Evolutionary conservation across 495 filamentous ascomycete genomes (phyloP).

Genomic region (Jackrogersella minutella): DNA sequence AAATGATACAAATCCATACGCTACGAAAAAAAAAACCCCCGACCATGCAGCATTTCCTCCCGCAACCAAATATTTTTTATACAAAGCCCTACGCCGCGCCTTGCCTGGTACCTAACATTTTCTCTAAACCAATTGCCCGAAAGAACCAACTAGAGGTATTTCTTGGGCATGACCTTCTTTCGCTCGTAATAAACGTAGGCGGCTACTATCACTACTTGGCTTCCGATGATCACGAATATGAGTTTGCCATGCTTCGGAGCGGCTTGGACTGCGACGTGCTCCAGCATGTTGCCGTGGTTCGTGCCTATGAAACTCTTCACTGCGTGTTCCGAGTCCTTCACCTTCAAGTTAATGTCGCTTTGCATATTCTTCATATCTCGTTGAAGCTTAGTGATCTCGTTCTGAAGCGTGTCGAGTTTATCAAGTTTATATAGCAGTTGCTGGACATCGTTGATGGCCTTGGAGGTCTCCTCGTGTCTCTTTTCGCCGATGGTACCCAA

Average conservation of each 20-base stretch:
- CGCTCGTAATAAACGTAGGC: slow-evolving; percentile 85
- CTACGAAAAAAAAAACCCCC: slow-evolving; percentile 3
- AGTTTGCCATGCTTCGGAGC: slow-evolving; percentile 75
- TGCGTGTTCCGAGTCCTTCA: slow-evolving; percentile 76
- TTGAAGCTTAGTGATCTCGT: slow-evolving; percentile 68
- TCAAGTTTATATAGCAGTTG: slow-evolving; percentile 50
- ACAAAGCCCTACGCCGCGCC: slow-evolving; percentile 25
- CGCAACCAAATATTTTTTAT: slow-evolving; percentile 39
- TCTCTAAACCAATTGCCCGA: not conserved
- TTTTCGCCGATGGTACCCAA: slow-evolving; percentile 61
- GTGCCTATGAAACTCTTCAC: slow-evolving; percentile 76
- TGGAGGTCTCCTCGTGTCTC: slow-evolving; percentile 64
- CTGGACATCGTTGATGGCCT: slow-evolving; percentile 51
- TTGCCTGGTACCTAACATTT: not conserved
- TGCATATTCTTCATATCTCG: slow-evolving; percentile 67
- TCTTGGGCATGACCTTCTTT: slow-evolving; percentile 83
- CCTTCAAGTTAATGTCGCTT: slow-evolving; percentile 50
- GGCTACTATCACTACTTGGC: slow-evolving; percentile 73
- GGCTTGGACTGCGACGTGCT: slow-evolving; percentile 62
- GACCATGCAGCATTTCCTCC: slow-evolving; percentile 29
- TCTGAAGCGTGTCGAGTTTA: slow-evolving; percentile 50
- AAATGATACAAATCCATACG: slow-evolving; percentile 22
- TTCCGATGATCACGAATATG: slow-evolving; percentile 75
- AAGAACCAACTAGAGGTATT: slow-evolving; percentile 72
- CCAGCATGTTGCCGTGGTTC: slow-evolving; percentile 72